phyloP scores from a whole-genome alignment of 2,329 filamentous ascomycete species.

The Penicillium glabrum region DNA sequence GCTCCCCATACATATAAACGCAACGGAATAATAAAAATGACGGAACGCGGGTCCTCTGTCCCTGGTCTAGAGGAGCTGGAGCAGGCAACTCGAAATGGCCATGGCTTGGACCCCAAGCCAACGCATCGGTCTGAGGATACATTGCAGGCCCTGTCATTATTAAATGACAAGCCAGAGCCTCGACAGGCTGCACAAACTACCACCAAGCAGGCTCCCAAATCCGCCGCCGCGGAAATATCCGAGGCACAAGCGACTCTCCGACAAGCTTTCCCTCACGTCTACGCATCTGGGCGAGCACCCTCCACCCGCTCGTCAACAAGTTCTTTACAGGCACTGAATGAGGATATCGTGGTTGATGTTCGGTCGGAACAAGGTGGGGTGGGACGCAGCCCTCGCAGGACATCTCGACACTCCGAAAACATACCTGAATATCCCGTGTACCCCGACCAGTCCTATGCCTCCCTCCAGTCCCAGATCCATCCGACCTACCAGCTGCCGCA shows the following conservation, averaged over 20 bases:
- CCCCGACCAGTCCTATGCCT: conserved; percentile 50
- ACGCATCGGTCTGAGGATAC: conserved; percentile 23
- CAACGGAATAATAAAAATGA: conserved; percentile 28
- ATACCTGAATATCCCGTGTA: conserved; percentile 44
- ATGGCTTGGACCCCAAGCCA: conserved; percentile 22
- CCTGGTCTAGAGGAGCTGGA: conserved; percentile 33
- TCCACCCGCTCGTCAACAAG: conserved; percentile 45
- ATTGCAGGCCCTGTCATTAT: conserved; percentile 16
- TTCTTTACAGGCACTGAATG: conserved; percentile 43
- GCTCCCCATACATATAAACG: conserved; percentile 1
- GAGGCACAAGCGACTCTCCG: conserved; percentile 34
- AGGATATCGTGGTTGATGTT: conserved; percentile 37
- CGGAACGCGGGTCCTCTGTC: conserved; percentile 30
- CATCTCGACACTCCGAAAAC: conserved; percentile 30
- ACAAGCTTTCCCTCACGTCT: conserved; percentile 33
- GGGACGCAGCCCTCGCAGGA: conserved; percentile 26
- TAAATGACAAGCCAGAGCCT: conserved; percentile 22
- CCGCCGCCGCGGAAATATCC: conserved; percentile 24
- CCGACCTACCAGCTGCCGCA: conserved; percentile 41
- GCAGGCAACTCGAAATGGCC: conserved; percentile 25
- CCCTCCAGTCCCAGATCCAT: conserved; percentile 45
- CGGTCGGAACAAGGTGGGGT: conserved; percentile 32
- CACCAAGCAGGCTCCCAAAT: conserved; percentile 29
- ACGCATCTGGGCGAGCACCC: conserved; percentile 37
- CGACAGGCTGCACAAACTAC: conserved; percentile 20